phyloP scores from a whole-genome alignment of 2,329 filamentous ascomycete genomes.

The Metarhizium humberi region DNA sequence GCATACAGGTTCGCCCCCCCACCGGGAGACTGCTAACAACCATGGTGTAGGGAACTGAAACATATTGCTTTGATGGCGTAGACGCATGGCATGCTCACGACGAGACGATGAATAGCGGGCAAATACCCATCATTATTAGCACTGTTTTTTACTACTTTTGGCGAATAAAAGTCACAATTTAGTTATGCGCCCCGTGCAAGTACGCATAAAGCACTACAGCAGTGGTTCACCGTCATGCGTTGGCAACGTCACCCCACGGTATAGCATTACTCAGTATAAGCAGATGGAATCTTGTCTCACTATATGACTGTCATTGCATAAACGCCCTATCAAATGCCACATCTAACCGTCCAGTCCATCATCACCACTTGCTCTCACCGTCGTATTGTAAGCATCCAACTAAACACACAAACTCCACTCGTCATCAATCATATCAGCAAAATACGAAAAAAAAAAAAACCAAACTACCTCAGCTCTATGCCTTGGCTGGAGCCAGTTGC shows the following conservation, averaged over 20 bases:
- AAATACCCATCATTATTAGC: too few relatives aligned
- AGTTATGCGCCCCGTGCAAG: too few relatives aligned
- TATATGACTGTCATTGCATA: neutral
- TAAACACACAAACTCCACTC: neutral
- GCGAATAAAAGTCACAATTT: too few relatives aligned
- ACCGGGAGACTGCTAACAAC: neutral
- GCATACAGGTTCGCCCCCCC: too few relatives aligned
- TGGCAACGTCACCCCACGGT: neutral
- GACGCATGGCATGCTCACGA: conserved; percentile 3
- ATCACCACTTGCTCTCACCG: neutral
- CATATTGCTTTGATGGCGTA: conserved; percentile 43
- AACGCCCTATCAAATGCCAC: neutral
- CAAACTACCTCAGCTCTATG: neutral
- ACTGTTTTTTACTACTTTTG: too few relatives aligned
- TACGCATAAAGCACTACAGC: too few relatives aligned
- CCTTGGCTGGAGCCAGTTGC: neutral
- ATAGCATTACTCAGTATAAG: neutral
- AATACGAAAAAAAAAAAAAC: neutral
- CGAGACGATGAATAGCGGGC: neutral
- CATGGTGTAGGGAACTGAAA: conserved; percentile 34
- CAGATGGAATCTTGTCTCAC: neutral
- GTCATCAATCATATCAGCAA: neutral
- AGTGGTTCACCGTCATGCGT: too few relatives aligned
- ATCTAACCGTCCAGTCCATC: neutral
- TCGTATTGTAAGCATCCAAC: neutral